Evolutionary conservation across 306 rosid genomes (phyloP), one percentile per base, ranked within the genome.

Genomic region (Cotoneaster glaucophyllus): DNA sequence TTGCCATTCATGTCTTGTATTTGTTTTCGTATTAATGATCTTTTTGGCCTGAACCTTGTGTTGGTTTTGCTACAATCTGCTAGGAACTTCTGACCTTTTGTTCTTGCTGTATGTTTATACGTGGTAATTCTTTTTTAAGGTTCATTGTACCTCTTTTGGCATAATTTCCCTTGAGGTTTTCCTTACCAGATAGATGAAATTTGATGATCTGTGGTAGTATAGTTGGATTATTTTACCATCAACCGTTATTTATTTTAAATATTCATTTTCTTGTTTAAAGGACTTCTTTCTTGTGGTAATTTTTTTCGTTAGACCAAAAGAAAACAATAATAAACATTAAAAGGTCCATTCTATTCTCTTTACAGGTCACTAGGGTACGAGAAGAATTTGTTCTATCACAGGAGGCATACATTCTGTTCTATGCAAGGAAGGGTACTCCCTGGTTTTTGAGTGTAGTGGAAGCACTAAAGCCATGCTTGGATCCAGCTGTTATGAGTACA

Each of bases 381-480:
- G 90, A 64, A 70, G 92, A 87, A 14, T 77, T 25, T 57, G 97
- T 90, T 64, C 85, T 85, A 69, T 89, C 97, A 71, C 90, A 86
- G 72, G 85, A 87, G 78, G 99, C 97, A 15, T 95, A 95, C 82
- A 92, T 95, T 74, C 81, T 95, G 61, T 89, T 92, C 43, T 95
- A 95, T 84, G 90, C 90, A 18, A 87, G 58, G 82, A 81, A 87
- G 81, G 93, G 91, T 15, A 95, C 96, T 70, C 88, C 93, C 2
- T 95, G 99, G 99, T 56, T 86, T 70, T 88, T 87, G 6, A 87
- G 80, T 63, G 70, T 87, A 31, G 78, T 78, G 68, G 88, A 82
- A 62, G 68, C 54, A 69, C 64, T 24, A 44, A 77, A 39, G 25
- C 79, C 78, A 6, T 75, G 58, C 64, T 53, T 73, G 67, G 80